These are phyloP conservation scores for Aureobasidium sp. DNA, from an alignment of 2,329 filamentous ascomycete genomes.

Conservation along the genomic window DNA sequence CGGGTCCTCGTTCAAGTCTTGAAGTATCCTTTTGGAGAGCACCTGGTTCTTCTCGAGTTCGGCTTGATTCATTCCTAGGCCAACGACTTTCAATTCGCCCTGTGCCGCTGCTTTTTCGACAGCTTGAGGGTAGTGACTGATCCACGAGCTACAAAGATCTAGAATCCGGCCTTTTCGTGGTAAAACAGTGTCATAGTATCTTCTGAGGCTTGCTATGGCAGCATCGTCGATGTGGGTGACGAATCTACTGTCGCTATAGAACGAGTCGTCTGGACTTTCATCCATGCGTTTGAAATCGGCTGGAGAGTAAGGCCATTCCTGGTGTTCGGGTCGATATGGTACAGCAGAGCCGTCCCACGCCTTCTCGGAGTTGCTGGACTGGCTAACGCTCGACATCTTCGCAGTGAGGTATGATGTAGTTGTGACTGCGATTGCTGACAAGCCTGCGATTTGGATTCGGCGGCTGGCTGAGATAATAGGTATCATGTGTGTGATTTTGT, in stretches of 20 bases:
- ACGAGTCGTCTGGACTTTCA: constrained; percentile 26
- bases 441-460: not conserved
- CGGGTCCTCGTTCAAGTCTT: constrained; percentile 38
- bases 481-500: constrained; percentile 1
- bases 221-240: constrained; percentile 47
- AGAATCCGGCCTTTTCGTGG: constrained; percentile 35
- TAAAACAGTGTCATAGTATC: constrained; percentile 39
- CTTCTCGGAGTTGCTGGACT: not conserved
- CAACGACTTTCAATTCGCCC: constrained; percentile 33
- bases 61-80: constrained; percentile 40
- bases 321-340: constrained; percentile 24
- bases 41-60: constrained; percentile 30
- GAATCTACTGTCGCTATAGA: constrained; percentile 38
- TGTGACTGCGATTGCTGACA: constrained; percentile 7
- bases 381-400: constrained; percentile 1
- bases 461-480: not conserved
- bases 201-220: constrained; percentile 35
- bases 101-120: constrained; percentile 25
- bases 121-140: constrained; percentile 35
- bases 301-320: constrained; percentile 27
- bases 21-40: constrained; percentile 23
- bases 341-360: constrained; percentile 13
- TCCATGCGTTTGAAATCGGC: constrained; percentile 34
- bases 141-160: constrained; percentile 45
- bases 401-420: not conserved